These are phyloP conservation scores for Sporothrix pallida DNA, from an alignment of 2,329 filamentous ascomycete genomes.

Conservation along the genomic window DNA sequence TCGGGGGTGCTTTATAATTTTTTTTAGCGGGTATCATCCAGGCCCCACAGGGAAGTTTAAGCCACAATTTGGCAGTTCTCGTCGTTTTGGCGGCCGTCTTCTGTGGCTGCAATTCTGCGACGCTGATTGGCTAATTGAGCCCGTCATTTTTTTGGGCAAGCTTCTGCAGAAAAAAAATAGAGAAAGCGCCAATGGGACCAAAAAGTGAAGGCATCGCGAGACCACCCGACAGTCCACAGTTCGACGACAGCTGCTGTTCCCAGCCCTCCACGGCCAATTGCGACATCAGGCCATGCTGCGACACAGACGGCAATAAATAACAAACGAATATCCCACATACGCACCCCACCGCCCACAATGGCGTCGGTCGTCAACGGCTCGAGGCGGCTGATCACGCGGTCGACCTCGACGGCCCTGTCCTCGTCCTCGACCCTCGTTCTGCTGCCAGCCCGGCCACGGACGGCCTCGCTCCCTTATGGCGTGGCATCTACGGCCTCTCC, in stretches of 20 bases:
- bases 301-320: neutral
- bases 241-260: neutral
- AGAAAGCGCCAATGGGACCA: neutral
- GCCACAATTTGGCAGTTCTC: neutral
- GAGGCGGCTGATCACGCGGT: slow-evolving; percentile 33
- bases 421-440: slow-evolving; percentile 19
- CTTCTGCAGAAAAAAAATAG: slow-evolving; percentile 21
- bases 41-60: slow-evolving; percentile 11
- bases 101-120: neutral
- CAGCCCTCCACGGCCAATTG: slow-evolving; percentile 7
- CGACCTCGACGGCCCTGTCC: slow-evolving; percentile 21
- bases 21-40: neutral
- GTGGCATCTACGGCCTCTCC: neutral
- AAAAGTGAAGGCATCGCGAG: slow-evolving; percentile 26
- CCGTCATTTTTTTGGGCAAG: slow-evolving; percentile 25
- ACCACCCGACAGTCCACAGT: slow-evolving; percentile 8
- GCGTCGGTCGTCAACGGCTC: slow-evolving; percentile 35
- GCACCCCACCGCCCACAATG: slow-evolving; percentile 29
- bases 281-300: neutral
- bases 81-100: neutral
- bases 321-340: neutral
- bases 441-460: slow-evolving; percentile 29
- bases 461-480: neutral
- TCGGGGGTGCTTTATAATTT: slow-evolving; percentile 22
- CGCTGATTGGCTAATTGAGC: slow-evolving; percentile 25